Evolutionary conservation across 31 red algal genomes (phyloP).

Genomic region (Endocladia muricata): DNA sequence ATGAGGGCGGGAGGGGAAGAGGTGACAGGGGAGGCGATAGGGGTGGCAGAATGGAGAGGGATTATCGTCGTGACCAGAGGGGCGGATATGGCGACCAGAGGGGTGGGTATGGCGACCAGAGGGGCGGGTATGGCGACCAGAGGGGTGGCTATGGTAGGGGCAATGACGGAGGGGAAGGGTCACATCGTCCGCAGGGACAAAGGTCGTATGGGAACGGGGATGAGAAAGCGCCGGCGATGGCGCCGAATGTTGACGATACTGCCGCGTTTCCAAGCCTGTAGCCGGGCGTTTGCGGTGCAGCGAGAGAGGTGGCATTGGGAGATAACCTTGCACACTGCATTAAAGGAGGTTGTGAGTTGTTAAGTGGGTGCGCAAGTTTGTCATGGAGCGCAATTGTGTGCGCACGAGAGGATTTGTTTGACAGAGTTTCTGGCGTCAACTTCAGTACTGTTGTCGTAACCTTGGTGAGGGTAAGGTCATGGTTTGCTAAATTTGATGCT

Average conservation of each 20-base stretch:
- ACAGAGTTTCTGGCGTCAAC: too few species aligned
- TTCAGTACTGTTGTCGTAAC: too few species aligned
- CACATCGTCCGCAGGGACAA: neutral
- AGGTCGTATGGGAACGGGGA: neutral
- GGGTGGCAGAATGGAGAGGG: neutral
- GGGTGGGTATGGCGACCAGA: slow-evolving; percentile 11
- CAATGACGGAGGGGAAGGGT: neutral
- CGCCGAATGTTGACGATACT: slow-evolving; percentile 67
- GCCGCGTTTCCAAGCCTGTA: slow-evolving; percentile 66
- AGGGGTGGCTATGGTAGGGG: slow-evolving; percentile 12
- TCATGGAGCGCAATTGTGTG: too few species aligned
- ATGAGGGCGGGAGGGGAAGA: too few species aligned
- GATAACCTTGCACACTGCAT: neutral
- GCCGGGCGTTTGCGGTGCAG: neutral
- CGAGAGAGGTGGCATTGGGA: neutral
- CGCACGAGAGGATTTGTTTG: too few species aligned
- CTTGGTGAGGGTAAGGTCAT: too few species aligned
- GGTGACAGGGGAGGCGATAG: slow-evolving; percentile 14
- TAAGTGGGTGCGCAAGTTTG: too few species aligned
- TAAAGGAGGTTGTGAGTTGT: too few species aligned
- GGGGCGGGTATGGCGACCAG: slow-evolving; percentile 14
- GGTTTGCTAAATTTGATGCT: too few species aligned
- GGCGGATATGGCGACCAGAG: neutral
- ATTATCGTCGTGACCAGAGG: slow-evolving; percentile 6
- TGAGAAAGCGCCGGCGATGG: neutral